Evolutionary conservation across 2,329 filamentous ascomycete species (phyloP).

Genomic region (Diaporthe humulicola): DNA sequence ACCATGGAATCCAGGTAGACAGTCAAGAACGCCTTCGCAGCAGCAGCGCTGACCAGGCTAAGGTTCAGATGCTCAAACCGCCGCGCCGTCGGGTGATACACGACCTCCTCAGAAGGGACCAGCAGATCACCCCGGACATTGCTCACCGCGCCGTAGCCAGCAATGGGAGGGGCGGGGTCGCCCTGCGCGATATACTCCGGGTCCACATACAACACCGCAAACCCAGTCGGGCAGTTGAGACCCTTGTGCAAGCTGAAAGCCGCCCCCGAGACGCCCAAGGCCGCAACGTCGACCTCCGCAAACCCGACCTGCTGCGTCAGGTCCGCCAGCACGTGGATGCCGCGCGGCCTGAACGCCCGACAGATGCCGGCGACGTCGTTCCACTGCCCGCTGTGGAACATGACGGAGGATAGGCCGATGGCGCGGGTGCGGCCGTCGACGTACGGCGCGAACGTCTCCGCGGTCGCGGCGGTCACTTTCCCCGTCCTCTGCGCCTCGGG

Average conservation of each 20-base stretch:
- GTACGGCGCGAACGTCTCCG: constrained; percentile 46
- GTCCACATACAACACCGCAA: constrained; percentile 49
- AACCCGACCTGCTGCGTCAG: constrained; percentile 52
- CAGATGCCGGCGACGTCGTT: constrained; percentile 49
- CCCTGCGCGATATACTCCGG: constrained; percentile 41
- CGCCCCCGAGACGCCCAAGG: constrained; percentile 47
- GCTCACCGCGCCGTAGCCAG: constrained; percentile 44
- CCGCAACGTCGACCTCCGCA: constrained; percentile 45
- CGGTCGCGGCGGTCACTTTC: constrained; percentile 37
- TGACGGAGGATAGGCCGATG: constrained; percentile 50
- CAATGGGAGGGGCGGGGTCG: constrained; percentile 45
- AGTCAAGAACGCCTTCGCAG: constrained; percentile 39
- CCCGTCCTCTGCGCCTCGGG: constrained; percentile 8
- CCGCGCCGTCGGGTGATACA: constrained; percentile 44
- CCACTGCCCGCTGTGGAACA: constrained; percentile 51
- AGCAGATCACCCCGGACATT: constrained; percentile 43
- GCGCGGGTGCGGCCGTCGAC: constrained; percentile 48
- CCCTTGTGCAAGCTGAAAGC: constrained; percentile 52
- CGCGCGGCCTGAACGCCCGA: constrained; percentile 43
- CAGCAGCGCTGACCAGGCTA: constrained; percentile 44
- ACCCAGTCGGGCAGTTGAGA: constrained; percentile 48
- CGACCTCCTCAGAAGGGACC: constrained; percentile 39
- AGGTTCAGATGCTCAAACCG: constrained; percentile 50
- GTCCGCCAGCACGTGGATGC: constrained; percentile 50
- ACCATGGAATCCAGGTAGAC: constrained; percentile 47